phyloP scores from a whole-genome alignment of 805 yeast genomes.

The Lachancea meyersii region DNA sequence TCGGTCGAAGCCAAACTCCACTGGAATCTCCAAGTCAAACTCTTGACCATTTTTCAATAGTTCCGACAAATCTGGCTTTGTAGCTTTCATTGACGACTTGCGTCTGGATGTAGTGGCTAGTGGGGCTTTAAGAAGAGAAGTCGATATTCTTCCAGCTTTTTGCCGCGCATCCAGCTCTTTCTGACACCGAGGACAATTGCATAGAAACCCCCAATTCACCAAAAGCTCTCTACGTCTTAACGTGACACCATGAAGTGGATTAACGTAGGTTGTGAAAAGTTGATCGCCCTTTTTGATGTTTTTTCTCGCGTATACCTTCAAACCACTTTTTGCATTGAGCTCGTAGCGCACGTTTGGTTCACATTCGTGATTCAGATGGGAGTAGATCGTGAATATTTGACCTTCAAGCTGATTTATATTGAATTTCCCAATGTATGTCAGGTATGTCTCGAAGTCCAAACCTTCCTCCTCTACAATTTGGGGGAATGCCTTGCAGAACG shows the following conservation, averaged over 20 bases:
- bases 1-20: constrained; percentile 30
- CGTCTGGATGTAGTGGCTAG: constrained; percentile 15
- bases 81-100: constrained; percentile 30
- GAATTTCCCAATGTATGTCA: constrained; percentile 61
- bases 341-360: constrained; percentile 60
- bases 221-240: constrained; percentile 61
- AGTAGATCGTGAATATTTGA: constrained; percentile 52
- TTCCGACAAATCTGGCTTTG: constrained; percentile 40
- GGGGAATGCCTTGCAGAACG: constrained; percentile 46
- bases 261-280: constrained; percentile 61
- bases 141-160: neutral
- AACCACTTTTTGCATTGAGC: constrained; percentile 41
- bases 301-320: constrained; percentile 53
- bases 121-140: neutral
- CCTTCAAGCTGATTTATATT: constrained; percentile 69
- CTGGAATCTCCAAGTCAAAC: constrained; percentile 45
- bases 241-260: constrained; percentile 54
- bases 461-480: constrained; percentile 18
- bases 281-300: constrained; percentile 62
- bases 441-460: constrained; percentile 46
- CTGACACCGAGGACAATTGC: constrained; percentile 62
- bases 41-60: constrained; percentile 42
- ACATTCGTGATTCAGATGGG: constrained; percentile 74
- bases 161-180: constrained; percentile 35
- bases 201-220: constrained; percentile 74